phyloP scores from a whole-genome alignment of 2,329 filamentous ascomycete genomes.

The Celoporthe dispersa region DNA sequence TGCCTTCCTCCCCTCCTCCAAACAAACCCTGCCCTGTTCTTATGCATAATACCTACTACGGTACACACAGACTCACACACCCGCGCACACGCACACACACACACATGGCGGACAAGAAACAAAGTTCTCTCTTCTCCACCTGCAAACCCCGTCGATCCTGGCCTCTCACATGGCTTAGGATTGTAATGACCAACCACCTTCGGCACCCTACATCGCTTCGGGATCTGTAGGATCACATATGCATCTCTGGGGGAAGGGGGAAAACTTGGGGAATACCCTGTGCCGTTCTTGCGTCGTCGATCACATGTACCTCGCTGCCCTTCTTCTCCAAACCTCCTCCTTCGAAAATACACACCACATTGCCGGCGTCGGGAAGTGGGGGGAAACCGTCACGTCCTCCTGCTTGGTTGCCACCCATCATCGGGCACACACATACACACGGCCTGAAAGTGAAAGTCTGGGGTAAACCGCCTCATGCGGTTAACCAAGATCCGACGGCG shows the following conservation, averaged over 20 bases:
- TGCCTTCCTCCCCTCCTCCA: not conserved
- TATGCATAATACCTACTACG: slow-evolving; percentile 3
- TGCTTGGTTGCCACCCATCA: not conserved
- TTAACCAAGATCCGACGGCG: not conserved
- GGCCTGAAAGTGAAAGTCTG: not conserved
- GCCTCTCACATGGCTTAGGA: slow-evolving; percentile 1
- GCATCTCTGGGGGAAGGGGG: not conserved
- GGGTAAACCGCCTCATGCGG: slow-evolving; percentile 1
- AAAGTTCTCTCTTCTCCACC: slow-evolving; percentile 11
- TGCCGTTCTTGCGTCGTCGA: not conserved
- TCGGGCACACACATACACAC: not conserved
- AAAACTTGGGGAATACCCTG: not conserved
- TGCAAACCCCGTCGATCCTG: not conserved
- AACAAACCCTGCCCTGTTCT: not conserved
- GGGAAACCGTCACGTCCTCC: not conserved
- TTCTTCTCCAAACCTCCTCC: not conserved
- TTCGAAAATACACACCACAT: not conserved
- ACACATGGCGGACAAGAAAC: not conserved
- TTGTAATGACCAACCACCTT: not conserved
- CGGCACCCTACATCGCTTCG: not conserved
- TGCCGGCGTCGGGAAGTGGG: not conserved
- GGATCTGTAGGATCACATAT: not conserved
- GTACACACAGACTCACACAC: not conserved
- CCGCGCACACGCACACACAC: no score
- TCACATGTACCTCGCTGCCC: not conserved